Percentiles rank a stretch among this genome's conserved stretches.
These are phyloP conservation scores for Suhomyces tanzawaensis DNA, from an alignment of 805 yeast genomes.

Conservation along the genomic window DNA sequence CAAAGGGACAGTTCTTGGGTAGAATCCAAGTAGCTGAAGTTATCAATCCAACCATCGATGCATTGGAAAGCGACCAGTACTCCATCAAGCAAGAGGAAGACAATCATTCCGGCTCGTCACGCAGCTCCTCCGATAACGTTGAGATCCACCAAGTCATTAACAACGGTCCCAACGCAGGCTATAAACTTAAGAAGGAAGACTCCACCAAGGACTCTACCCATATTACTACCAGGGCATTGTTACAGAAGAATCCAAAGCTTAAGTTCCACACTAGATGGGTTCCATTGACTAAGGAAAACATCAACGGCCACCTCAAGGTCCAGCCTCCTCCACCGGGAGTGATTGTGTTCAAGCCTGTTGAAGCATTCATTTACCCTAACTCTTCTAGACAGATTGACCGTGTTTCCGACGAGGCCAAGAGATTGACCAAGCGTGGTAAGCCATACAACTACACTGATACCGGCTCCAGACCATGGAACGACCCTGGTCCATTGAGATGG, in stretches of 20 bases:
- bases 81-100: conserved; percentile 8
- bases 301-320: conserved; percentile 58
- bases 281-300: conserved; percentile 48
- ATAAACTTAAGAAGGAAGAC: conserved; percentile 18
- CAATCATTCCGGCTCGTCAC: conserved; percentile 10
- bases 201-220: conserved; percentile 8
- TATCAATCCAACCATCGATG: conserved; percentile 53
- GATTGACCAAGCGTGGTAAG: conserved; percentile 59
- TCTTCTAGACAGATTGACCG: conserved; percentile 69
- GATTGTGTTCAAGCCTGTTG: conserved; percentile 77
- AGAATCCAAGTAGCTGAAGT: conserved; percentile 69
- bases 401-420: conserved; percentile 64
- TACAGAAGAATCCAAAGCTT: conserved; percentile 30
- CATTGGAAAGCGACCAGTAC: conserved; percentile 15
- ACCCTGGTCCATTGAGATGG: conserved; percentile 64
- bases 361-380: conserved; percentile 80
- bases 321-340: conserved; percentile 89
- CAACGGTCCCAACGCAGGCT: conserved; percentile 21
- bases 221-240: conserved; percentile 22
- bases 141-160: conserved; percentile 46
- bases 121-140: conserved; percentile 28
- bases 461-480: conserved; percentile 89
- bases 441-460: conserved; percentile 30
- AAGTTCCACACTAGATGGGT: conserved; percentile 66
- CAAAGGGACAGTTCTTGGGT: conserved; percentile 82